Conservation (phyloP, 805 yeast genomes). For the Ogataea ramenticola region DNA sequence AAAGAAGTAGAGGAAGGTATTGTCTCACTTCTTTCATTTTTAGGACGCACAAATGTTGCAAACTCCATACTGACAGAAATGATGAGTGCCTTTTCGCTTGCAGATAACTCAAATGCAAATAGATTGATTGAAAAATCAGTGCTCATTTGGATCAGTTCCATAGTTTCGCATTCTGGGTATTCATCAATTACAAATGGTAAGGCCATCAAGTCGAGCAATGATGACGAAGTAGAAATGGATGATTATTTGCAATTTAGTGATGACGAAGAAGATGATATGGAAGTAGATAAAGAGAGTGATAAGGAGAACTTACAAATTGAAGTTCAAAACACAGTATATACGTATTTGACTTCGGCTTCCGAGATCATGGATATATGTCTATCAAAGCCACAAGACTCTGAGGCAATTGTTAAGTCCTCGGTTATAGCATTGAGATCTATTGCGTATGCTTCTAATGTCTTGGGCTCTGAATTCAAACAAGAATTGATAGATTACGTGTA, state of each 20-base stretch:
- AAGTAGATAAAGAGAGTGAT: constrained; percentile 4
- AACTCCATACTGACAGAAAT: constrained; percentile 1
- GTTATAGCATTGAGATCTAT: constrained; percentile 40
- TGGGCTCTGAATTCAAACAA: constrained; percentile 35
- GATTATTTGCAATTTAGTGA: constrained; percentile 25
- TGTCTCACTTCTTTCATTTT: constrained; percentile 3
- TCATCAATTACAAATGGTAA: neutral
- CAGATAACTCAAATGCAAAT: constrained; percentile 4
- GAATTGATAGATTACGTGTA: constrained; percentile 67
- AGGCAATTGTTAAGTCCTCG: constrained; percentile 7
- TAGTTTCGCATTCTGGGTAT: constrained; percentile 11
- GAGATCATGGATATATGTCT: constrained; percentile 1
- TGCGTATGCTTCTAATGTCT: constrained; percentile 19
- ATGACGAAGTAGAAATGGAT: constrained; percentile 5
- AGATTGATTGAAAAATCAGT: constrained; percentile 15
- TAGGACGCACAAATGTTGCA: neutral
- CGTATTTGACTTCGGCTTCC: neutral
- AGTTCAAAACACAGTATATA: neutral
- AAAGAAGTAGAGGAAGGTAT: constrained; percentile 15
- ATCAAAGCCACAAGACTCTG: constrained; percentile 9
- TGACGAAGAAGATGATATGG: constrained; percentile 8
- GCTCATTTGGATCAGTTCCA: constrained; percentile 33
- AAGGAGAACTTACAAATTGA: neutral
- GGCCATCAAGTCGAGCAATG: neutral
- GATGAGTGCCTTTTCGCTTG: neutral